These are phyloP conservation scores for Coemansia sp. DNA, from an alignment of 192 early-diverging fungal genomes.

Conservation along the genomic window DNA sequence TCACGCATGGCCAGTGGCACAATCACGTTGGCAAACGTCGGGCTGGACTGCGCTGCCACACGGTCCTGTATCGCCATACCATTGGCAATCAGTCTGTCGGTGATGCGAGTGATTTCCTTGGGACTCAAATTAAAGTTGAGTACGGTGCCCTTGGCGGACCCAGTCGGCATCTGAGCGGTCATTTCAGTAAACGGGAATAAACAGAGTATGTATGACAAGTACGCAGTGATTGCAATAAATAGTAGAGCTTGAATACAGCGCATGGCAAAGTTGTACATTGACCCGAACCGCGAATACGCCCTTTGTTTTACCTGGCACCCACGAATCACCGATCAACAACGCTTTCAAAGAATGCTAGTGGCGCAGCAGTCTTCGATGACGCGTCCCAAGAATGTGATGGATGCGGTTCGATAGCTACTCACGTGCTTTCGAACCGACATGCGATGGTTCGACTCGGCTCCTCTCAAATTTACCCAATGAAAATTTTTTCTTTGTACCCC, in stretches of 20 bases:
- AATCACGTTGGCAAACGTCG: conserved; percentile 53
- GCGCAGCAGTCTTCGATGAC: no score
- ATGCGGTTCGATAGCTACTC: neutral
- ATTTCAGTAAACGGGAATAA: neutral
- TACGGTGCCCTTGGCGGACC: conserved; percentile 32
- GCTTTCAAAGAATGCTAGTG: no score
- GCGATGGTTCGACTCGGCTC: neutral
- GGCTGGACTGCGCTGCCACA: conserved; percentile 39
- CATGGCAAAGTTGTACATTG: no score
- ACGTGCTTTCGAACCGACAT: neutral
- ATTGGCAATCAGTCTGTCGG: conserved; percentile 31
- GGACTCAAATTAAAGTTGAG: conserved; percentile 50
- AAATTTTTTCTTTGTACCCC: conserved; percentile 2
- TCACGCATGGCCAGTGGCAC: conserved; percentile 43
- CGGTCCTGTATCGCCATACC: conserved; percentile 39
- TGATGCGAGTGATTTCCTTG: conserved; percentile 23
- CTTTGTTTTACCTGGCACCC: no score
- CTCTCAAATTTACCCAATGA: neutral
- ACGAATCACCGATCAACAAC: no score
- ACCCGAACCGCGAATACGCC: no score
- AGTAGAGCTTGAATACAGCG: no score
- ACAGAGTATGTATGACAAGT: no score
- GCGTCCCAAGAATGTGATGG: neutral
- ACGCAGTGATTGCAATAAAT: no score
- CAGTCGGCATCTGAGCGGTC: neutral